These are phyloP conservation scores for Chlamydomonas schloesseri DNA, from an alignment of 139 green algal genomes.

Conservation along the genomic window DNA sequence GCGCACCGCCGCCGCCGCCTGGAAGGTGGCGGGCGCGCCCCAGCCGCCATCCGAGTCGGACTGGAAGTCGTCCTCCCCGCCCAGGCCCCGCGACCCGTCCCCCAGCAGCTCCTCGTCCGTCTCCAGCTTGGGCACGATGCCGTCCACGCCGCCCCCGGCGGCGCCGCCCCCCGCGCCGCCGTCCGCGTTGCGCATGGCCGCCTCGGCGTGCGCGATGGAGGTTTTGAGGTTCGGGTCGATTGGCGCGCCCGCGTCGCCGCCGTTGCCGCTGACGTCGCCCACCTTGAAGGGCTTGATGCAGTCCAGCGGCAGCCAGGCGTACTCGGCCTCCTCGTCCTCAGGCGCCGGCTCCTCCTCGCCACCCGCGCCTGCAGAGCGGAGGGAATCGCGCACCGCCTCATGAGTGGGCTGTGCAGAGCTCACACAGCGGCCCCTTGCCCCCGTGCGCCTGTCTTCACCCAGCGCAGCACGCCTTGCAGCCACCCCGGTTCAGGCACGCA, in stretches of 20 bases:
- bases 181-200: conserved; percentile 41
- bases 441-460: too few species aligned
- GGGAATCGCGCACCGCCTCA: too few species aligned
- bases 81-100: neutral
- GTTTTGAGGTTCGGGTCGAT: conserved; percentile 55
- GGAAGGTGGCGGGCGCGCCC: conserved; percentile 49
- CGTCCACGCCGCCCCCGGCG: neutral
- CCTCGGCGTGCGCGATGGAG: conserved; percentile 70
- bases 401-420: too few species aligned
- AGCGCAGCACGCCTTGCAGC: too few species aligned
- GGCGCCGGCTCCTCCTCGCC: conserved; percentile 76
- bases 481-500: too few species aligned
- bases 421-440: too few species aligned
- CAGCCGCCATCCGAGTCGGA: conserved; percentile 85
- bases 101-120: neutral
- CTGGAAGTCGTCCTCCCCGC: conserved; percentile 32
- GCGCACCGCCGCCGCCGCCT: neutral
- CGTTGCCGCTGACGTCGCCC: conserved; percentile 57
- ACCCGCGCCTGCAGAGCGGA: neutral
- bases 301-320: conserved; percentile 87
- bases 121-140: neutral
- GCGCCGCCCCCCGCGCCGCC: conserved; percentile 6
- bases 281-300: conserved; percentile 82
- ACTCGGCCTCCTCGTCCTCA: conserved; percentile 90
- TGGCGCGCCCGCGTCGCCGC: conserved; percentile 3